These are phyloP conservation scores for Ascomycota sp. DNA, from an alignment of 2,329 filamentous ascomycete species.

Conservation along the genomic window DNA sequence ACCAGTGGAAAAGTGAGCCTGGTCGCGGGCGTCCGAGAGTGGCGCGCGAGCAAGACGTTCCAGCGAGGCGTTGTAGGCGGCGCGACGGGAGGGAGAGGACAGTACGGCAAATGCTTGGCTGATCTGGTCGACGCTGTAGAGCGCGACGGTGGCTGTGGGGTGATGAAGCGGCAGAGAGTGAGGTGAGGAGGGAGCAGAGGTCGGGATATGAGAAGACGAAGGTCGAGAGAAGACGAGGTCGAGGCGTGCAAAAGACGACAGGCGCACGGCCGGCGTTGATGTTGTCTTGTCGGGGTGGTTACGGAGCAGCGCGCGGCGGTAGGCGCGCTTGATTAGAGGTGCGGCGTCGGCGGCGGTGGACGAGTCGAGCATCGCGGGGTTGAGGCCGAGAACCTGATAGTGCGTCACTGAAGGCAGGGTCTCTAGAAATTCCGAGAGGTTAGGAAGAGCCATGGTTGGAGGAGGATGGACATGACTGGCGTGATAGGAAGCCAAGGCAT, in stretches of 20 bases:
- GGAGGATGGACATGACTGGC: no score
- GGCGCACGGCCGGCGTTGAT: no score
- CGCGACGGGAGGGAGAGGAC: constrained; percentile 25
- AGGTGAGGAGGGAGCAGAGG: background rate
- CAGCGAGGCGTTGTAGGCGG: constrained; percentile 33
- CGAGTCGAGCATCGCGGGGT: constrained; percentile 23
- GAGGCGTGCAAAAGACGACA: background rate
- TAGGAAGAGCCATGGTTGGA: constrained; percentile 1
- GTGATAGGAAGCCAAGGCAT: no score
- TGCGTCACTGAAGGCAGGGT: constrained; percentile 20
- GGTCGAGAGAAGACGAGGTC: background rate
- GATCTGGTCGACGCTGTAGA: constrained; percentile 42
- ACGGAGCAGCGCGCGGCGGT: constrained; percentile 41
- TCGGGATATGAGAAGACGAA: constrained; percentile 1
- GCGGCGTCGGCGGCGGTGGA: constrained; percentile 18
- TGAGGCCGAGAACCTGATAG: constrained; percentile 40
- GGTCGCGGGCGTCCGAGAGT: constrained; percentile 2
- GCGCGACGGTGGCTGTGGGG: background rate
- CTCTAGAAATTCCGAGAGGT: constrained; percentile 2
- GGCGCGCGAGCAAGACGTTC: constrained; percentile 12
- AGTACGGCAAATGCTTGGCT: constrained; percentile 36
- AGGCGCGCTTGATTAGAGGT: constrained; percentile 38
- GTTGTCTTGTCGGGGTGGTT: constrained; percentile 46
- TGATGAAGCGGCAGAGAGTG: background rate
- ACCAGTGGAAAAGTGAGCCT: constrained; percentile 28